A percentile compares a stretch with the other conserved stretches of the same genome.
phyloP scores from a whole-genome alignment of 2,329 filamentous ascomycete genomes.

The Cladosporium cucumerinum region DNA sequence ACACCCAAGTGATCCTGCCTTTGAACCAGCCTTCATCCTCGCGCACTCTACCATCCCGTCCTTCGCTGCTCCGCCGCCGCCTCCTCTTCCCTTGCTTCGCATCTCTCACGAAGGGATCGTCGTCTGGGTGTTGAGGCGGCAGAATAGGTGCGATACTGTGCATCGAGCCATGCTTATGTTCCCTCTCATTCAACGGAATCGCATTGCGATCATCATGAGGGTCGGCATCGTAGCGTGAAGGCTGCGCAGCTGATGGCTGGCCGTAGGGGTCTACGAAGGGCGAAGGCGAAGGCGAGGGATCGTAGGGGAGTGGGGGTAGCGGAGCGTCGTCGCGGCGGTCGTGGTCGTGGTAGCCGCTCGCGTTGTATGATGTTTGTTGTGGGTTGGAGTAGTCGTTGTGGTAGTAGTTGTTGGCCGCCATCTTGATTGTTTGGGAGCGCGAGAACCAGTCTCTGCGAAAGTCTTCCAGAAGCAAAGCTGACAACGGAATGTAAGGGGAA shows the following conservation, averaged over 20 bases:
- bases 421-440: conserved; percentile 25
- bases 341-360: conserved; percentile 36
- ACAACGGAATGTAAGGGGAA: background rate
- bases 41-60: conserved; percentile 8
- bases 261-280: conserved; percentile 36
- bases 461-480: background rate
- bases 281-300: conserved; percentile 24
- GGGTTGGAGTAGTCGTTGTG: conserved; percentile 38
- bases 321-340: conserved; percentile 40
- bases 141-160: conserved; percentile 38
- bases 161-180: conserved; percentile 37
- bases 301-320: conserved; percentile 30
- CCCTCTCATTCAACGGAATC: conserved; percentile 44
- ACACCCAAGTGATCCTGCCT: conserved; percentile 69
- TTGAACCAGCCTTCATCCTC: conserved; percentile 53
- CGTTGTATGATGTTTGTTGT: conserved; percentile 31
- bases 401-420: conserved; percentile 62
- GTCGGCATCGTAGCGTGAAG: conserved; percentile 38
- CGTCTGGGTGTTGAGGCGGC: conserved; percentile 33
- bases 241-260: conserved; percentile 24
- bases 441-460: background rate
- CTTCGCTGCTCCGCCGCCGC: conserved; percentile 23
- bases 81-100: conserved; percentile 27
- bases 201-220: conserved; percentile 49
- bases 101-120: conserved; percentile 40